Percentiles rank a stretch among this genome's conserved stretches.
Evolutionary conservation across 306 rosid genomes (phyloP).

Genomic region (Pueraria montana): DNA sequence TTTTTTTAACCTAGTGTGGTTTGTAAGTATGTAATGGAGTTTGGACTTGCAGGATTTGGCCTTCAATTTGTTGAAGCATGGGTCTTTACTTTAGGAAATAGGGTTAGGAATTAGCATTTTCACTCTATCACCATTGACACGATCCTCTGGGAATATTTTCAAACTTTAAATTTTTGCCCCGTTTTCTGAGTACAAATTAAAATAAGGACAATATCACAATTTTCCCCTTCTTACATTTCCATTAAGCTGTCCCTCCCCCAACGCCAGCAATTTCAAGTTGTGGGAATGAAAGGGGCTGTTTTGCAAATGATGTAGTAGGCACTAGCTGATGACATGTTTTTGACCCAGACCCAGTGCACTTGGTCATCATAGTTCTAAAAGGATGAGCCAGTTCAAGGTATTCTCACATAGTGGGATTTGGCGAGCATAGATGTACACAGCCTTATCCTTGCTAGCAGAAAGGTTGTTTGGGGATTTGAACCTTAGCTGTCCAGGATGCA

Average conservation of each 20-base stretch:
- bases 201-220: background rate
- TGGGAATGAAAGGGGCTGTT: background rate
- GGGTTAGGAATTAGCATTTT: constrained; percentile 16
- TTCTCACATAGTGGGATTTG: background rate
- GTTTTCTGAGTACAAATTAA: background rate
- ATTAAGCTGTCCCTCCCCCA: background rate
- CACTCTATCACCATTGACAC: constrained; percentile 1
- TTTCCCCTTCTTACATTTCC: background rate
- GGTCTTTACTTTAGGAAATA: background rate
- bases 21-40: background rate
- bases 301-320: background rate
- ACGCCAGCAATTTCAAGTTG: background rate
- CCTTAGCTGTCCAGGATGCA: background rate
- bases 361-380: background rate
- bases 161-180: background rate
- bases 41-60: constrained; percentile 14
- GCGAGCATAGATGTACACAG: background rate
- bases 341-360: background rate
- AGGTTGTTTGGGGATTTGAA: background rate
- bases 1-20: background rate
- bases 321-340: background rate
- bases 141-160: constrained; percentile 20
- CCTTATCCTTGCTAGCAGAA: background rate
- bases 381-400: background rate
- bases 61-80: background rate